Percentiles rank a stretch among this genome's conserved stretches.
These are phyloP conservation scores for Lagenidium sp. DNA, from an alignment of 352 stramenopile genomes.

Conservation along the genomic window DNA sequence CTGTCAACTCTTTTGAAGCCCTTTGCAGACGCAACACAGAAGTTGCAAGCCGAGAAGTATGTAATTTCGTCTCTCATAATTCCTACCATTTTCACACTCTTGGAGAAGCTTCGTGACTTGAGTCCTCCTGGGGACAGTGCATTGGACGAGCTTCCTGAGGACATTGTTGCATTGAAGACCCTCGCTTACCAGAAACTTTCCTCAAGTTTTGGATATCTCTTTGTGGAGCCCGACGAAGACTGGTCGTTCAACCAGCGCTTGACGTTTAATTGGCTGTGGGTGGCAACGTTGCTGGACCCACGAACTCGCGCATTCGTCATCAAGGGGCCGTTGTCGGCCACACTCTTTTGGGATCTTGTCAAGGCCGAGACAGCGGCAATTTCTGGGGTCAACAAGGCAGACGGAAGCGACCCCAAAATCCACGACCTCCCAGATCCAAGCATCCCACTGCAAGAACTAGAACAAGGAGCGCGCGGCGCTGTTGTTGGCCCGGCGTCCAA, in stretches of 20 bases:
- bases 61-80: slow-evolving; percentile 61
- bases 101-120: slow-evolving; percentile 43
- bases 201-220: slow-evolving; percentile 48
- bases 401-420: slow-evolving; percentile 31
- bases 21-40: slow-evolving; percentile 47
- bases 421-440: slow-evolving; percentile 25
- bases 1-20: slow-evolving; percentile 55
- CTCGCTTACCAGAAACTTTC: slow-evolving; percentile 45
- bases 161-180: slow-evolving; percentile 54
- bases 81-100: slow-evolving; percentile 54
- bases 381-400: slow-evolving; percentile 32
- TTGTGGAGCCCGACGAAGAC: slow-evolving; percentile 23
- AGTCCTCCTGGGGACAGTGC: background rate
- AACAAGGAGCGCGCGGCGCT: background rate
- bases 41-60: slow-evolving; percentile 49
- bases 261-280: slow-evolving; percentile 64
- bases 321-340: slow-evolving; percentile 43
- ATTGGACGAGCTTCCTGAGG: slow-evolving; percentile 31
- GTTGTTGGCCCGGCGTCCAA: background rate
- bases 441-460: slow-evolving; percentile 29
- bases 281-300: slow-evolving; percentile 57
- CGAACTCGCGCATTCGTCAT: slow-evolving; percentile 71
- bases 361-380: slow-evolving; percentile 49
- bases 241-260: slow-evolving; percentile 33
- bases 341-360: slow-evolving; percentile 64